Conservation (phyloP, 805 yeast genomes). For the Henningerozyma blattae region DNA sequence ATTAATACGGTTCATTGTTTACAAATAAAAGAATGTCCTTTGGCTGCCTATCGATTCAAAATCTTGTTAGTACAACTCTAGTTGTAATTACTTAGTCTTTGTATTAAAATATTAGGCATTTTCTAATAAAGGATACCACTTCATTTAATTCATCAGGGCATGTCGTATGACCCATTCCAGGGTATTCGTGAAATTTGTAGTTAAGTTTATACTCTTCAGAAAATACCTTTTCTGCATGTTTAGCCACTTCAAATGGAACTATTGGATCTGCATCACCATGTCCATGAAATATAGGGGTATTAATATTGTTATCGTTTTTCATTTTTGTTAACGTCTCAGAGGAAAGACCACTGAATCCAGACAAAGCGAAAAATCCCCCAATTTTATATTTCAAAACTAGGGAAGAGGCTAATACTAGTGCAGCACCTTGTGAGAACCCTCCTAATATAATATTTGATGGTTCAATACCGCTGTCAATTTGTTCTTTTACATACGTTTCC, state of each 20-base stretch:
- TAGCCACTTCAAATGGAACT: slow-evolving; percentile 26
- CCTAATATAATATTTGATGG: slow-evolving; percentile 73
- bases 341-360: slow-evolving; percentile 49
- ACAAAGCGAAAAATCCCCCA: slow-evolving; percentile 67
- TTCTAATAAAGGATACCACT: slow-evolving; percentile 34
- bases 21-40: no score
- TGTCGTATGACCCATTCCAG: slow-evolving; percentile 58
- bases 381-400: slow-evolving; percentile 44
- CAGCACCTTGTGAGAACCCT: slow-evolving; percentile 94
- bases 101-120: no score
- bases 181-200: slow-evolving; percentile 42
- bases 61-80: no score
- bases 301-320: slow-evolving; percentile 31
- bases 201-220: slow-evolving; percentile 29
- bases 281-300: slow-evolving; percentile 76
- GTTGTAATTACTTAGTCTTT: no score
- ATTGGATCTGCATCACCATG: slow-evolving; percentile 78
- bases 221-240: slow-evolving; percentile 35
- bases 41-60: no score
- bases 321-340: slow-evolving; percentile 8
- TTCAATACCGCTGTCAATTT: slow-evolving; percentile 41
- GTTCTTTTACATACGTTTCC: slow-evolving; percentile 36
- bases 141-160: slow-evolving; percentile 54
- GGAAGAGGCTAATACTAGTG: slow-evolving; percentile 54
- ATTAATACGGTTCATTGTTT: no score